Conservation (phyloP, 257 asterid genomes). For the Echites panduratus region DNA sequence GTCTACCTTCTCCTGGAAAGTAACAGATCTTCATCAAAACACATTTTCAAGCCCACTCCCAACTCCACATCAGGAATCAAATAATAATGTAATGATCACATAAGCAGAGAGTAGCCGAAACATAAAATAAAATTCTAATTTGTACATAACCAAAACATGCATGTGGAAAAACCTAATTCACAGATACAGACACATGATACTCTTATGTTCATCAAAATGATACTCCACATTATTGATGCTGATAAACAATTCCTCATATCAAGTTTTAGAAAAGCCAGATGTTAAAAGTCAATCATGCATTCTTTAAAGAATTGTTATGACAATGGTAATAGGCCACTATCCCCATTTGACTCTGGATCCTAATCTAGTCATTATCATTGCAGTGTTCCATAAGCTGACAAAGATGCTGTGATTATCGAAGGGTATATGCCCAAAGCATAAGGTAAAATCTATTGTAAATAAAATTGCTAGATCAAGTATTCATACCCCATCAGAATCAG, state of each 20-base stretch:
- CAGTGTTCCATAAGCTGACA: background rate
- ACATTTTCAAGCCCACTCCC: background rate
- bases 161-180: background rate
- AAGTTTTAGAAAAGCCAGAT: background rate
- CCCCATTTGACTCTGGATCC: background rate
- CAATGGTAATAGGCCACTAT: background rate
- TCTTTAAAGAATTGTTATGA: background rate
- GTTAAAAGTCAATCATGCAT: background rate
- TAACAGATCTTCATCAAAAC: conserved; percentile 19
- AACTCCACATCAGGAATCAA: background rate
- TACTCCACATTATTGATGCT: background rate
- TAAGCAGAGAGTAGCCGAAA: background rate
- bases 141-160: background rate
- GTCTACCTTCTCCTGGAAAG: conserved; percentile 59
- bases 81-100: background rate
- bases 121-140: background rate
- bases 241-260: background rate
- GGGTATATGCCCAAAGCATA: background rate
- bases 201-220: background rate
- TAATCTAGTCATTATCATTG: background rate
- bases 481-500: conserved; percentile 84
- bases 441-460: background rate
- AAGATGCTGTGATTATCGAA: background rate
- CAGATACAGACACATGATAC: background rate
- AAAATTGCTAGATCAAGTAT: background rate